These are phyloP conservation scores for Collybia sordida DNA, from an alignment of 768 basidiomycete genomes.

Conservation along the genomic window DNA sequence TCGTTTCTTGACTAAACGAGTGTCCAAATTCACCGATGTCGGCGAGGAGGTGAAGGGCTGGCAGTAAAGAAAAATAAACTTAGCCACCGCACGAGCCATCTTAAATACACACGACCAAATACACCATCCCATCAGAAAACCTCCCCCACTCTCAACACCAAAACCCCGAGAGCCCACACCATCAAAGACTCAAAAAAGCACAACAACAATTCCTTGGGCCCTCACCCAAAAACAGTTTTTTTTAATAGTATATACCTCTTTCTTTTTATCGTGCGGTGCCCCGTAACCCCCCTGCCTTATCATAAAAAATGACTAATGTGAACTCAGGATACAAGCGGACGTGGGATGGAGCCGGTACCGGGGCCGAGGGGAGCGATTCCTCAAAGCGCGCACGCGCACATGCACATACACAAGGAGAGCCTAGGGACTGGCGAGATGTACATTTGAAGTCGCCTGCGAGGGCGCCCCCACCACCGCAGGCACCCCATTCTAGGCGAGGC, in stretches of 20 bases:
- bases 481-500: constrained; percentile 38
- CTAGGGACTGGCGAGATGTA: constrained; percentile 70
- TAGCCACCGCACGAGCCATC: constrained; percentile 7
- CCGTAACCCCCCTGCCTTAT: constrained; percentile 56
- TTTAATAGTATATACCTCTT: constrained; percentile 15
- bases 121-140: background rate
- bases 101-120: background rate
- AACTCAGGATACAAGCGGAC: constrained; percentile 83
- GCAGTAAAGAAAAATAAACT: too few species aligned
- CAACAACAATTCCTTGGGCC: too few species aligned
- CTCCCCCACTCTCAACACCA: constrained; percentile 4
- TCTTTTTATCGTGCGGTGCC: constrained; percentile 76
- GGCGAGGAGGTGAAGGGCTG: too few species aligned
- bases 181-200: too few species aligned
- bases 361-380: constrained; percentile 36
- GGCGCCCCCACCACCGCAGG: too few species aligned
- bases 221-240: background rate
- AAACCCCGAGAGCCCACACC: too few species aligned
- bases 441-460: constrained; percentile 43
- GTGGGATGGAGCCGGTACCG: constrained; percentile 57
- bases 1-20: too few species aligned
- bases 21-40: too few species aligned
- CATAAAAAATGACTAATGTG: constrained; percentile 72
- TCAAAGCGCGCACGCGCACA: constrained; percentile 58
- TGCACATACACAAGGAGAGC: constrained; percentile 41